Base-by-base conservation (phyloP, 1,284 basidiomycete genomes). In the Cystobasidium sp. region DNA sequence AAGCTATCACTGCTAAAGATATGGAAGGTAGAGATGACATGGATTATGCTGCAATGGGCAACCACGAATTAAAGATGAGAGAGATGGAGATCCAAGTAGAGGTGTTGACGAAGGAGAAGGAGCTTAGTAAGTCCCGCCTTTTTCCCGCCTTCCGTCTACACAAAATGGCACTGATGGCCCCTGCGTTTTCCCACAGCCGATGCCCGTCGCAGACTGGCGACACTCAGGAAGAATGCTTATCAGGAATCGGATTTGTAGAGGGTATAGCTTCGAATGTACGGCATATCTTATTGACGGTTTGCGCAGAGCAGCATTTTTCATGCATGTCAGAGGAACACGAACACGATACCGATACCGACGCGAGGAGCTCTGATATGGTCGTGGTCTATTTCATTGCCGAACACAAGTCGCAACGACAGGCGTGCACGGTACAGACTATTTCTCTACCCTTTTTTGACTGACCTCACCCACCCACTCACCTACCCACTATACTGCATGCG, bases 61-160 rank as follows among this genome's bases (percentile, higher is more conserved):
- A 86, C 59, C 87, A 98, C 82, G 96, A 99, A 84, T 98, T 97
- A 88, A 99, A 99, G 87, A 91, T 89, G 80, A 86, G 89, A 64
- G 94, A 97, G 87, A 98, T 99, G 94, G 96, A 99, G 84, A 94
- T 97, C 82, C 96, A 98, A 84, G 97, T 99, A 58, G 93, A 97
- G 83, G 97, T 99, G 78, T 86, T 99, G 78, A 95, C 91, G 81
- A 84, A 98, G 79, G 96, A 98, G 86, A 97, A 97, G 86, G 94
- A 97, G 12, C 85, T 99, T 46, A 92, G 66, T 68, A 58, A 46
- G 66, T 68, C 20, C 22, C 1, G 7, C 51, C 6, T 78, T 0
- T 18, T 31, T 14, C 51, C 31, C 55, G 65, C 12, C 22, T n/a
- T 24, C 5, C 18, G 10, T 20, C 5, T 47, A 1, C 39, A 46